Base-by-base conservation (phyloP, 2,329 filamentous ascomycete species). In the Cladorrhinum sp. region DNA sequence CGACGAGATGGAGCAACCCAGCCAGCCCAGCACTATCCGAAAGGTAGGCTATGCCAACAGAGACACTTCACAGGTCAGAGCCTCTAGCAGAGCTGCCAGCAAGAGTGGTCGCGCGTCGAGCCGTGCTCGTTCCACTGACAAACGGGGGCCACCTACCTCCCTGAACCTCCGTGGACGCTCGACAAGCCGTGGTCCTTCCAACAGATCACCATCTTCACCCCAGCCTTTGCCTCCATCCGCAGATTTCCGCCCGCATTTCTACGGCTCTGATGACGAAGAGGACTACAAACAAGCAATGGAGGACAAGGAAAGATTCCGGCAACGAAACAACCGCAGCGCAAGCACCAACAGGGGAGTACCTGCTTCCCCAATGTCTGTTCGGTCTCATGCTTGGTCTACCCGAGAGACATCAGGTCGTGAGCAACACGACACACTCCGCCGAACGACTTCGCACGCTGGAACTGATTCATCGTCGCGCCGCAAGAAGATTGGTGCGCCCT, bases 121-220 rank as follows among this genome's bases (percentile, higher is more conserved):
- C 57, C 62, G 66, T 59, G 65, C 66, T 30, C 75, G 70, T 39
- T 85, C 82, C 64, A 76, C 78, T 4, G 81, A 83, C 53, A 73
- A 73, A 2, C 75, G 55, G 12, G 55, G 75, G 2, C 74, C 74
- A 3, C 73, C 74, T 6, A 72, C 77, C 1, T 18, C 42, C 10
- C 69, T 83, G 28, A 80, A 84, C 8, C 61, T 69, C 23, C 83
- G 89, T 55, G 89, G 88, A 2, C 82, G 89, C 65, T 89, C 86
- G 69, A 76, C 81, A 53, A 82, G 81, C 16, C 82, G 87, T 16
- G 80, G 84, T 18, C 82, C 80, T 2, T 85, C 85, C n/a, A 76
- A 82, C 50, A 81, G 86, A 55, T 96, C 92, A 1, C 92, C 93
- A 1, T 89, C 90, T 0, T 94, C 91, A 1, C 92, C 93, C 1